These are phyloP conservation scores for Elsinoe batatas DNA, from an alignment of 2,329 filamentous ascomycete species.

Conservation along the genomic window DNA sequence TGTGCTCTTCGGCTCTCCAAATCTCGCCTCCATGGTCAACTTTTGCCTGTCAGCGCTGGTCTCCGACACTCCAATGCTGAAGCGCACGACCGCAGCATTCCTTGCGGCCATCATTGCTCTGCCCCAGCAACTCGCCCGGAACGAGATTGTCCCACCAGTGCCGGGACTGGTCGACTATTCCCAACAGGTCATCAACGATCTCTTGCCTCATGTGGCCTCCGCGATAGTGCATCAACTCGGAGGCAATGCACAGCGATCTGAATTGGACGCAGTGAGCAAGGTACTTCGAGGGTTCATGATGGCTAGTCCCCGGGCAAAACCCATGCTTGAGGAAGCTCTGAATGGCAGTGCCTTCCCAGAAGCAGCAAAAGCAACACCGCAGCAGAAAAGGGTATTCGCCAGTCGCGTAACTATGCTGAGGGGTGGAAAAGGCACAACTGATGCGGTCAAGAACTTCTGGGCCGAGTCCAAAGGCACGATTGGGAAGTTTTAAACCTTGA, in stretches of 20 bases:
- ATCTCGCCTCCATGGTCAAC: constrained; percentile 57
- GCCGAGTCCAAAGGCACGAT: constrained; percentile 48
- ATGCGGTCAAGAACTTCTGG: constrained; percentile 64
- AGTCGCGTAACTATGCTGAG: constrained; percentile 58
- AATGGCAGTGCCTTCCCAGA: constrained; percentile 43
- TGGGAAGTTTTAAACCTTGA: not conserved
- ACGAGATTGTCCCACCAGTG: constrained; percentile 20
- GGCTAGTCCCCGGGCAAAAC: constrained; percentile 21
- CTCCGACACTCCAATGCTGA: constrained; percentile 64
- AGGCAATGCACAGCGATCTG: constrained; percentile 59
- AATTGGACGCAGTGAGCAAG: constrained; percentile 61
- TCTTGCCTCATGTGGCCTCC: constrained; percentile 52
- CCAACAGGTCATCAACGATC: constrained; percentile 39
- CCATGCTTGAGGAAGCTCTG: constrained; percentile 44
- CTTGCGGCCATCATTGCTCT: constrained; percentile 51
- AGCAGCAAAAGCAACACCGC: constrained; percentile 46
- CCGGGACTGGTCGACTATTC: constrained; percentile 15
- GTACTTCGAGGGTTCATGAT: constrained; percentile 55
- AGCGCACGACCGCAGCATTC: constrained; percentile 62
- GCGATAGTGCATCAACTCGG: constrained; percentile 56
- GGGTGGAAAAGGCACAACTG: constrained; percentile 54
- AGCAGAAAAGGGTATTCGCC: constrained; percentile 55
- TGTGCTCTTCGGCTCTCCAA: constrained; percentile 50
- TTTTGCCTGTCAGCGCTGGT: constrained; percentile 62
- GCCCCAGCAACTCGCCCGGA: constrained; percentile 25